Evolutionary conservation across 495 filamentous ascomycete genomes (phyloP), one percentile per base, ranked within the genome.

Genomic region (Neurospora tetraspora): DNA sequence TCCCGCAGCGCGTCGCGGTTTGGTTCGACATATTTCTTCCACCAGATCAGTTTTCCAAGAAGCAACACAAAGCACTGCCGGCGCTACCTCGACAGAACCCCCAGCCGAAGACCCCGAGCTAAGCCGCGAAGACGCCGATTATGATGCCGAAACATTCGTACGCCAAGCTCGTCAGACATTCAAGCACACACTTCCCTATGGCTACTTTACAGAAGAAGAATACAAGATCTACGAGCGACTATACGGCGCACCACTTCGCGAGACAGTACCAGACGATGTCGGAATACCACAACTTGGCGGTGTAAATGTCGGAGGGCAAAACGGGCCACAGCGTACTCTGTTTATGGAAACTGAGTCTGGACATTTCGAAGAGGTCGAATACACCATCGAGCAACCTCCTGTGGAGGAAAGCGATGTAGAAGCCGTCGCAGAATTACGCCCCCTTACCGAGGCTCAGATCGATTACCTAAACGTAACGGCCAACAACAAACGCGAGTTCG

Each of bases 141-240:
- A 65, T 10, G 82, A 87, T 68, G 80, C 88, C 73, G 92, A 94
- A 76, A 82, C 82, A 2, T 85, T 91, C 69, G 93, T 93, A 69
- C 88, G 89, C 34, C 80, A 87, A 68, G 90, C 94, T 27, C 86
- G 91, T 75, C 89, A 91, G 74, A 84, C 86, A 12, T 97, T 93
- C 80, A 92, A 94, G 53, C 89, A 96, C 74, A 89, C 85, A 2
- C 81, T 98, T 11, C 96, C 96, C 0, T 86, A 89, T n/a, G 90
- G 87, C 18, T 87, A 91, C 71, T 79, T 99, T 61, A 86, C 87
- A 18, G 84, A 85, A 5, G 85, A 90, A 38, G 94, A 97, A 78
- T 90, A 91, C 65, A 81, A 82, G 47, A 77, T 97, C 2, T 98
- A 97, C 77, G 89, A 91, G 72, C 86, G 93, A 72, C 82, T 97